Conservation (phyloP, 1,139 yeast genomes). For the Komagataea norvegica region DNA sequence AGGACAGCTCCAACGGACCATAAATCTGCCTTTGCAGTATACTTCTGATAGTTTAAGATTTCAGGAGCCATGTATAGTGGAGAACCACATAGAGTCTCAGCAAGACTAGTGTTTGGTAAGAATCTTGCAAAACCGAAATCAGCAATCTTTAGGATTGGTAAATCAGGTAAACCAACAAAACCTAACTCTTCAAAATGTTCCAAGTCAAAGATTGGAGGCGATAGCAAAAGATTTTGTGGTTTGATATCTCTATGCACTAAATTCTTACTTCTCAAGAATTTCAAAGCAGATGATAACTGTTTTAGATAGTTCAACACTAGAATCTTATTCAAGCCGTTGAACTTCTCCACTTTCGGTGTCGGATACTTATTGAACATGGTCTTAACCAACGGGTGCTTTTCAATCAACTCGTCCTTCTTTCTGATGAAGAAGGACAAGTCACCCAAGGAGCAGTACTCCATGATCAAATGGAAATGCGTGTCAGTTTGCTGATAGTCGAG, state of each 20-base stretch:
- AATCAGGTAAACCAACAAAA: slow-evolving; percentile 77
- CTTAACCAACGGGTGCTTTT: slow-evolving; percentile 75
- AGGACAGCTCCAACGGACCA: slow-evolving; percentile 98
- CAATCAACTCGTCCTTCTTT: slow-evolving; percentile 64
- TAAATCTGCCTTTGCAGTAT: slow-evolving; percentile 93
- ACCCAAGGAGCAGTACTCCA: slow-evolving; percentile 96
- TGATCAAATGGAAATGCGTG: slow-evolving; percentile 81
- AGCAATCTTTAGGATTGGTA: slow-evolving; percentile 88
- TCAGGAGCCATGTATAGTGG: slow-evolving; percentile 99
- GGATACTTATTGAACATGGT: slow-evolving; percentile 79
- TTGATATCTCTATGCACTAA: slow-evolving; percentile 91
- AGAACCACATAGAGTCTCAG: slow-evolving; percentile 95
- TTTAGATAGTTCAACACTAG: slow-evolving; percentile 80
- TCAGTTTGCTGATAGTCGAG: slow-evolving; percentile 77
- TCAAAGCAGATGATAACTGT: slow-evolving; percentile 80
- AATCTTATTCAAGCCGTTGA: slow-evolving; percentile 74
- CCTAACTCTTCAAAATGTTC: slow-evolving; percentile 51
- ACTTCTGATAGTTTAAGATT: slow-evolving; percentile 86
- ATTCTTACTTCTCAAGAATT: slow-evolving; percentile 74
- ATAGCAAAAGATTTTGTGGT: slow-evolving; percentile 83
- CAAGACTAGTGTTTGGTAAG: slow-evolving; percentile 86
- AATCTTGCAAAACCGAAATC: slow-evolving; percentile 97
- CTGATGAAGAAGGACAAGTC: slow-evolving; percentile 85
- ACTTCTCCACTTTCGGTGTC: slow-evolving; percentile 48
- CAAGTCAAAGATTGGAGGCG: slow-evolving; percentile 65